phyloP scores from a whole-genome alignment of 1,284 basidiomycete species.

The Mycosarcoma maydis region DNA sequence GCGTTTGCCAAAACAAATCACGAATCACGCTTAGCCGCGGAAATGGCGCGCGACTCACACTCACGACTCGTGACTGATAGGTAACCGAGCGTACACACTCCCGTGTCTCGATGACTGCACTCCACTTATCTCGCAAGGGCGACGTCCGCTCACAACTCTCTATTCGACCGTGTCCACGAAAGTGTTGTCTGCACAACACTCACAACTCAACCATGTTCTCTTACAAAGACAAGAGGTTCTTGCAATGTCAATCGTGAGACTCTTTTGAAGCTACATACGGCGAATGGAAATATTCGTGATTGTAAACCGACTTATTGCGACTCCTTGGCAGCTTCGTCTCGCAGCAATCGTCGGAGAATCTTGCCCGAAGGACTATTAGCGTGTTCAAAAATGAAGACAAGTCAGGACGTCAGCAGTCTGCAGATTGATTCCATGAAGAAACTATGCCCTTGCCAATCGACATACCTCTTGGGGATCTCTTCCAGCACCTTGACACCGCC shows the following conservation, averaged over 20 bases:
- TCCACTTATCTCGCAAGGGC: background rate
- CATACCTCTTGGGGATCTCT: constrained; percentile 59
- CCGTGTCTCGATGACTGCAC: background rate
- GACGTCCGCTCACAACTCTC: no score
- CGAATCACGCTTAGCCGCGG: constrained; percentile 10
- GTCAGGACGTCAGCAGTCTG: constrained; percentile 2
- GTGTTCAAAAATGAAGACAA: background rate
- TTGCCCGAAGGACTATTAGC: constrained; percentile 56
- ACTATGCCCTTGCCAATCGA: no score
- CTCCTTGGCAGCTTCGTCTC: constrained; percentile 50
- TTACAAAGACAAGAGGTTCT: no score
- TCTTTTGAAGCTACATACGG: no score
- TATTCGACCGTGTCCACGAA: no score
- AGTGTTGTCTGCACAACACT: background rate
- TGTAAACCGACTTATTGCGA: constrained; percentile 13
- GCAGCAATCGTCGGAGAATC: constrained; percentile 60
- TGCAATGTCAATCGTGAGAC: no score
- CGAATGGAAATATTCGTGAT: no score
- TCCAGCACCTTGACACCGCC: constrained; percentile 62
- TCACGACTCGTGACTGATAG: no score
- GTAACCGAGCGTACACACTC: background rate
- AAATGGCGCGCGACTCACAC: constrained; percentile 4
- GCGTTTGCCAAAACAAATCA: no score
- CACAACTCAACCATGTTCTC: no score
- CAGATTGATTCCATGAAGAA: no score